Evolutionary conservation across 225 moss, liverwort and hornwort genomes (phyloP), one percentile per base, ranked within the genome.

Genomic region (Physcomitrellopsis africana): DNA sequence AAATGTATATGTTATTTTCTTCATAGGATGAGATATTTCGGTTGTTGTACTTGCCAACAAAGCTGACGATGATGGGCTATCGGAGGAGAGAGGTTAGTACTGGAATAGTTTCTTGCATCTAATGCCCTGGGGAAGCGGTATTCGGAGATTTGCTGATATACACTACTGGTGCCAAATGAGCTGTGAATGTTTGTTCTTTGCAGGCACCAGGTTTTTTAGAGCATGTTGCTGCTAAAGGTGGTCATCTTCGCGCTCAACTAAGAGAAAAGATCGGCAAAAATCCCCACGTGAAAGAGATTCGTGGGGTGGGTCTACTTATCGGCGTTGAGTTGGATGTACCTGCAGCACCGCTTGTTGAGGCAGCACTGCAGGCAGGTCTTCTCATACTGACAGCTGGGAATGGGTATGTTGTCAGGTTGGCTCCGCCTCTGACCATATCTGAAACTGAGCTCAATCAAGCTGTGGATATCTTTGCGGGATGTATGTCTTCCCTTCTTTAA

Each of bases 361-460:
- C 83, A 61, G 87, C 91, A 16, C 68, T 85, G 49, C 76, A 83
- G 32, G 84, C 74, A 10, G 81, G 87, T 47, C 76, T 89, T 72
- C 74, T 93, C 46, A 32, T 91, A 20, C 78, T 93, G 68, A 86
- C 90, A 26, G 90, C 89, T 65, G 90, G 89, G 12, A 93, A 91
- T 59, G 91, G 91, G 16, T 81, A 93, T 63, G 84, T 91, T 12
- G 79, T 91, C 17, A 81, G 81, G 16, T 72, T 93, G 64, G 89
- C 84, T 49, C 86, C 86, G 1, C 84, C 89, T 10, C 81, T 91
- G 7, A 84, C 70, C 6, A 81, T 93, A 69, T 78, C 87, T 43
- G 77, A 87, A 74, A 72, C 82, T 52, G 87, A 93, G 73, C 63
- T 93, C 74, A 82, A 89, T 56, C 78, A 68, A 48, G 89, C 89